phyloP scores from a whole-genome alignment of 495 filamentous ascomycete species.

The Neurospora sp. region DNA sequence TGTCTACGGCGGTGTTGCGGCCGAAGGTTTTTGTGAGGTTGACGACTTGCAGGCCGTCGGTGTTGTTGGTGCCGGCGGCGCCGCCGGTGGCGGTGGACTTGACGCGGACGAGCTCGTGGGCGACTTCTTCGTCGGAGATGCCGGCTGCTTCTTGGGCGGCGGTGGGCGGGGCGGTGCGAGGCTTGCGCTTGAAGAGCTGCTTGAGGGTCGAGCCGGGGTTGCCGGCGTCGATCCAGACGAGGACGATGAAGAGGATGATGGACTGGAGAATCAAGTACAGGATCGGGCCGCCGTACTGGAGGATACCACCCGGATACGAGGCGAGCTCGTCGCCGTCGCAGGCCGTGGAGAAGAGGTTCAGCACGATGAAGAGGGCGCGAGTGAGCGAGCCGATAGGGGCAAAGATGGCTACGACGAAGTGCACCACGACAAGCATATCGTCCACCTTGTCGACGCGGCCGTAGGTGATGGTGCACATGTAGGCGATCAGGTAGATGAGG shows the following conservation, averaged over 20 bases:
- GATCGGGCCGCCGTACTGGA: conserved; percentile 69
- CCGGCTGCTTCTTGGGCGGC: conserved; percentile 3
- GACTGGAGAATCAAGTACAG: conserved; percentile 64
- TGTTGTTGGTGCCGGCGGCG: conserved; percentile 35
- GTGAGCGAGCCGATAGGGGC: conserved; percentile 60
- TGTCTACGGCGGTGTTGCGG: conserved; percentile 60
- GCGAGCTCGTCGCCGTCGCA: conserved; percentile 54
- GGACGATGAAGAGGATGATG: conserved; percentile 51
- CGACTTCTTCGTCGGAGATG: conserved; percentile 35
- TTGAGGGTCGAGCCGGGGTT: conserved; percentile 40
- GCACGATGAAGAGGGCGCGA: conserved; percentile 57
- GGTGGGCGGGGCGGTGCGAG: background rate
- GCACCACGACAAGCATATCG: conserved; percentile 44
- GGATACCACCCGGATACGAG: conserved; percentile 58
- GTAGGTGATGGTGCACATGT: conserved; percentile 60
- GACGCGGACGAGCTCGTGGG: conserved; percentile 35
- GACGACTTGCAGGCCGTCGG: conserved; percentile 63
- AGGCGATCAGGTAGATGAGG: conserved; percentile 67
- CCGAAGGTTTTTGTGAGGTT: conserved; percentile 71
- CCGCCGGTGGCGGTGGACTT: conserved; percentile 26
- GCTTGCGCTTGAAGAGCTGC: conserved; percentile 21
- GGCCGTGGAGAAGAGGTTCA: conserved; percentile 68
- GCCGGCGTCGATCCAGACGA: conserved; percentile 66
- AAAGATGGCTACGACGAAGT: conserved; percentile 58
- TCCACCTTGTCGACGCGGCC: conserved; percentile 51